phyloP scores from a whole-genome alignment of 2,329 filamentous ascomycete genomes.

The Magnaporthiopsis rhizophila region DNA sequence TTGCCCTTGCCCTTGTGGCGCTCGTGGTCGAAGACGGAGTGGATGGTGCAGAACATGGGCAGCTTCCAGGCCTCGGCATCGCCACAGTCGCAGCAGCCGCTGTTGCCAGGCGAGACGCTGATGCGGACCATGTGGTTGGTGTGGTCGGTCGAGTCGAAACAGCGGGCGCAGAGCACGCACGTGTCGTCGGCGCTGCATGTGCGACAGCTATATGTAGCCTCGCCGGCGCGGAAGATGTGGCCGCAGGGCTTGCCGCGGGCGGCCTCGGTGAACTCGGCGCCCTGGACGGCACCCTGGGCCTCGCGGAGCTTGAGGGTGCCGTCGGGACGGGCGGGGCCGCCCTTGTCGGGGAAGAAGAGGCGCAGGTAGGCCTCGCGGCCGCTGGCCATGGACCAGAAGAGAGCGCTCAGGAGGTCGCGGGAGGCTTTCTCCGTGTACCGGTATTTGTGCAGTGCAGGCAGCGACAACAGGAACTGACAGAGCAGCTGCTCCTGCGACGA shows the following conservation, averaged over 20 bases:
- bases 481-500: slow-evolving; percentile 72
- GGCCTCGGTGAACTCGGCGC: slow-evolving; percentile 87
- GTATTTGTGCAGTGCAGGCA: slow-evolving; percentile 66
- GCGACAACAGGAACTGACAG: slow-evolving; percentile 70
- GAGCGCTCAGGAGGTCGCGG: slow-evolving; percentile 63
- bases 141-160: slow-evolving; percentile 93
- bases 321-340: slow-evolving; percentile 51
- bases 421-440: slow-evolving; percentile 67
- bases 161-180: slow-evolving; percentile 86
- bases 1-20: slow-evolving; percentile 54
- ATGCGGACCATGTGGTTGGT: slow-evolving; percentile 88
- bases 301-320: slow-evolving; percentile 68
- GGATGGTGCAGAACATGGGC: slow-evolving; percentile 87
- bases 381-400: slow-evolving; percentile 82
- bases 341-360: slow-evolving; percentile 69
- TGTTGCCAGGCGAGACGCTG: slow-evolving; percentile 25
- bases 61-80: slow-evolving; percentile 90
- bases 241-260: slow-evolving; percentile 91
- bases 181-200: slow-evolving; percentile 94
- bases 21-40: slow-evolving; percentile 54
- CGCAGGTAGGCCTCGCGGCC: slow-evolving; percentile 66
- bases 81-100: slow-evolving; percentile 77
- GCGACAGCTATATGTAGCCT: slow-evolving; percentile 89
- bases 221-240: slow-evolving; percentile 91
- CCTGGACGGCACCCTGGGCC: slow-evolving; percentile 86